These are phyloP conservation scores for Ceriops decandra DNA, from an alignment of 345 rosid species.

Conservation along the genomic window DNA sequence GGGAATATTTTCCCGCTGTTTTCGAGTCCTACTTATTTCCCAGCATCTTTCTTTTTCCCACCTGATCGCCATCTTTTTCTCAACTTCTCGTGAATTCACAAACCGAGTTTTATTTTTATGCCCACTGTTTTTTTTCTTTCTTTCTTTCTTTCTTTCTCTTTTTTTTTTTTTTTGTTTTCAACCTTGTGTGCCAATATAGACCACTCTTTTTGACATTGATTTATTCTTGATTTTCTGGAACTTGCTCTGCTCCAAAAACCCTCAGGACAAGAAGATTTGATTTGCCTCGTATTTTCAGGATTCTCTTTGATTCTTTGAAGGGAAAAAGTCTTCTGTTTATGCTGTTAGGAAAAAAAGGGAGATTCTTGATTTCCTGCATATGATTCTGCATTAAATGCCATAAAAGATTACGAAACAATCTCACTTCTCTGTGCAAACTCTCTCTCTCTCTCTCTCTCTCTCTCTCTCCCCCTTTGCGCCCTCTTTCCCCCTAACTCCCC, in stretches of 20 bases:
- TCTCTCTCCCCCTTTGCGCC: not conserved
- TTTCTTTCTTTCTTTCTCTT: not conserved
- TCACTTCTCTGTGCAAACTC: not conserved
- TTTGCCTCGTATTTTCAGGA: conserved; percentile 21
- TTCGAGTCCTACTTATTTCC: not conserved
- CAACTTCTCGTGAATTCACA: not conserved
- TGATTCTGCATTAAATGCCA: conserved; percentile 22
- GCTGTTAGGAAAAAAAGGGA: conserved; percentile 17
- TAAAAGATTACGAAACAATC: conserved; percentile 12
- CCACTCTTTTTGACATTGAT: conserved; percentile 2
- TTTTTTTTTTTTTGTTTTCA: not conserved
- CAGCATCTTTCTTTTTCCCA: not conserved
- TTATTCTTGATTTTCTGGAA: conserved; percentile 2
- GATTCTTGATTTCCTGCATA: conserved; percentile 38
- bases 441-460: conserved; percentile 2
- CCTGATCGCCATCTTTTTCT: conserved; percentile 1
- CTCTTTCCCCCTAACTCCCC: not conserved
- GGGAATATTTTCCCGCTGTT: conserved; percentile 11
- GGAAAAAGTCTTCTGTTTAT: conserved; percentile 33
- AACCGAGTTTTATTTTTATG: not conserved
- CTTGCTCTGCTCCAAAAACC: not conserved
- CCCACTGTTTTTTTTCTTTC: not conserved
- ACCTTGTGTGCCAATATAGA: conserved; percentile 15
- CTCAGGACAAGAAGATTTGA: conserved; percentile 11
- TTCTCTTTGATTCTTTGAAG: conserved; percentile 31